Evolutionary conservation across 2,329 filamentous ascomycete species (phyloP).

Genomic region (Monilinia polystroma): DNA sequence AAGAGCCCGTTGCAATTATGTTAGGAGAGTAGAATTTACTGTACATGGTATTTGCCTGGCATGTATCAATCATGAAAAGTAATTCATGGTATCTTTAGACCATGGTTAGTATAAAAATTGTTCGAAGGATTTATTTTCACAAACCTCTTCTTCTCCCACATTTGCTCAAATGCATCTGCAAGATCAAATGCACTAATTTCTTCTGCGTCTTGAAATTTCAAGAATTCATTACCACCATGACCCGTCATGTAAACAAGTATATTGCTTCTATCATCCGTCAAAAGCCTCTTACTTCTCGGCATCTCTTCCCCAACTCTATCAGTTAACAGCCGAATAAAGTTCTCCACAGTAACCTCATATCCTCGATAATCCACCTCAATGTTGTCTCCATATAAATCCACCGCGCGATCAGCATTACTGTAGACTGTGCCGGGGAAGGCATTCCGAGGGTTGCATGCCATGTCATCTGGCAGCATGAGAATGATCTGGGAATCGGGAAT

Average conservation of each 20-base stretch:
- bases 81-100: constrained; percentile 80
- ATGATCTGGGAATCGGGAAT: constrained; percentile 99
- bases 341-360: constrained; percentile 98
- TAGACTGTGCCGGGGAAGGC: constrained; percentile 97
- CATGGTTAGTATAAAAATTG: not conserved
- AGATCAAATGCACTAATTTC: constrained; percentile 96
- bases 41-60: constrained; percentile 99
- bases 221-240: constrained; percentile 93
- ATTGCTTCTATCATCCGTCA: constrained; percentile 94
- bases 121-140: not conserved
- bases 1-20: constrained; percentile 96
- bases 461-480: constrained; percentile 99
- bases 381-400: constrained; percentile 96
- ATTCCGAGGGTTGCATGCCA: constrained; percentile 98
- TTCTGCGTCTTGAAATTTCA: constrained; percentile 98
- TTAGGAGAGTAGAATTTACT: constrained; percentile 97
- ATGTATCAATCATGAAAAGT: constrained; percentile 99
- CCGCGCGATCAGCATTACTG: constrained; percentile 92
- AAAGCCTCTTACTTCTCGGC: constrained; percentile 86
- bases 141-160: constrained; percentile 98
- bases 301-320: constrained; percentile 94
- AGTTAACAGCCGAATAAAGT: constrained; percentile 93
- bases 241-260: constrained; percentile 99
- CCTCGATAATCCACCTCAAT: constrained; percentile 98
- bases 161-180: constrained; percentile 96